These are phyloP conservation scores for Neopestalotiopsis sp. DNA, from an alignment of 2,329 filamentous ascomycete genomes.

Conservation along the genomic window DNA sequence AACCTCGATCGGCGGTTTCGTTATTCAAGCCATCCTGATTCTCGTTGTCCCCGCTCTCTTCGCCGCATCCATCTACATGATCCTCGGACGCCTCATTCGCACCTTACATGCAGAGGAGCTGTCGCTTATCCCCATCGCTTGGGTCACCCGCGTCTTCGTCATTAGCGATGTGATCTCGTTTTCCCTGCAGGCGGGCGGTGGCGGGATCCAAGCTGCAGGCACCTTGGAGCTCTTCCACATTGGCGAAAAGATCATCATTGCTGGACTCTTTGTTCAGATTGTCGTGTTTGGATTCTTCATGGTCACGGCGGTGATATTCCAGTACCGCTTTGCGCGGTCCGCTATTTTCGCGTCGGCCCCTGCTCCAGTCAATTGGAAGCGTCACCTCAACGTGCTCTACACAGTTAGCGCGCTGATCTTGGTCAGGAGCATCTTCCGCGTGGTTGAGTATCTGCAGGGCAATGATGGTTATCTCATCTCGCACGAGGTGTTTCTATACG, in stretches of 20 bases:
- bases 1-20: constrained; percentile 23
- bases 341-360: background rate
- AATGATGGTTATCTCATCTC: constrained; percentile 45
- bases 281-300: constrained; percentile 53
- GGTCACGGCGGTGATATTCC: constrained; percentile 45
- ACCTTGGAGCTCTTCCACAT: constrained; percentile 32
- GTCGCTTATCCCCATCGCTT: constrained; percentile 24
- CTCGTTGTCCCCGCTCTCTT: constrained; percentile 28
- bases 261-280: constrained; percentile 56
- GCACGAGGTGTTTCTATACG: constrained; percentile 46
- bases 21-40: constrained; percentile 28
- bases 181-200: constrained; percentile 44
- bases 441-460: constrained; percentile 52
- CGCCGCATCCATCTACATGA: constrained; percentile 43
- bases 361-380: constrained; percentile 30
- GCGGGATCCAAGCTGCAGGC: constrained; percentile 33
- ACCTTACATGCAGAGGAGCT: constrained; percentile 25
- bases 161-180: constrained; percentile 50
- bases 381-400: constrained; percentile 47
- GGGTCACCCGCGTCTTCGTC: constrained; percentile 53
- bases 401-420: constrained; percentile 48
- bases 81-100: constrained; percentile 37
- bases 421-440: constrained; percentile 48
- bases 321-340: constrained; percentile 31
- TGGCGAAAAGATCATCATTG: constrained; percentile 50